Percentiles rank a stretch among this genome's conserved stretches.
Evolutionary conservation across 1,139 yeast genomes (phyloP).

Genomic region (Cylindricascospora bacillispora): DNA sequence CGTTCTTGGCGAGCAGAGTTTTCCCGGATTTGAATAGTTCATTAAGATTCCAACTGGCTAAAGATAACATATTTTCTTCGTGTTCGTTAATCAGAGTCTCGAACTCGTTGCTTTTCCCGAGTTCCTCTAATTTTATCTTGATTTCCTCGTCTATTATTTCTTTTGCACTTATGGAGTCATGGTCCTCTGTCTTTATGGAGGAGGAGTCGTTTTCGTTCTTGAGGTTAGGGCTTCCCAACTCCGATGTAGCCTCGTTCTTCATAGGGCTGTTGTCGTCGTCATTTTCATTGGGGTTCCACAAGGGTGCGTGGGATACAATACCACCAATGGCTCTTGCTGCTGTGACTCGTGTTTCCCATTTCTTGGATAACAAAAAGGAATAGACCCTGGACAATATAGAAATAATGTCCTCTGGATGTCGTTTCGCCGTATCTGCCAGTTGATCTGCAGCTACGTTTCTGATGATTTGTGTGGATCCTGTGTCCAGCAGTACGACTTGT

Average conservation of each 20-base stretch:
- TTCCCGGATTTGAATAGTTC: slow-evolving; percentile 59
- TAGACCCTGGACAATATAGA: slow-evolving; percentile 78
- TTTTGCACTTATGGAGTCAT: slow-evolving; percentile 10
- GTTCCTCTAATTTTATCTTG: slow-evolving; percentile 28
- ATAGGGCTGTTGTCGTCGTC: slow-evolving; percentile 3
- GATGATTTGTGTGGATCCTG: slow-evolving; percentile 90
- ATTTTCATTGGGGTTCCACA: slow-evolving; percentile 69
- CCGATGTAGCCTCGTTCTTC: slow-evolving; percentile 5
- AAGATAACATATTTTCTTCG: slow-evolving; percentile 39
- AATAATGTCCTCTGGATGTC: slow-evolving; percentile 87
- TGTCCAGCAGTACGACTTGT: slow-evolving; percentile 69
- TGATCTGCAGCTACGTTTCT: slow-evolving; percentile 97
- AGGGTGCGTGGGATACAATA: slow-evolving; percentile 61
- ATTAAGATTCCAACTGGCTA: slow-evolving; percentile 50
- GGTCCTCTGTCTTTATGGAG: slow-evolving; percentile 5
- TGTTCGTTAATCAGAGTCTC: slow-evolving; percentile 33
- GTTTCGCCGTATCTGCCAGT: slow-evolving; percentile 82
- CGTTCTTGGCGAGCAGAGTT: slow-evolving; percentile 59
- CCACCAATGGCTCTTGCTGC: slow-evolving; percentile 96
- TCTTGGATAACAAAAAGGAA: slow-evolving; percentile 68
- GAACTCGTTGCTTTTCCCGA: slow-evolving; percentile 21
- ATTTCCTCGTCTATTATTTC: slow-evolving; percentile 23
- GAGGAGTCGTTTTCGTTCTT: slow-evolving; percentile 9
- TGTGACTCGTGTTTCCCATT: slow-evolving; percentile 94
- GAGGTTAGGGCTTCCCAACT: slow-evolving; percentile 5